Evolutionary conservation across 1,284 basidiomycete genomes (phyloP).

Genomic region (Crucibulum parvulum): DNA sequence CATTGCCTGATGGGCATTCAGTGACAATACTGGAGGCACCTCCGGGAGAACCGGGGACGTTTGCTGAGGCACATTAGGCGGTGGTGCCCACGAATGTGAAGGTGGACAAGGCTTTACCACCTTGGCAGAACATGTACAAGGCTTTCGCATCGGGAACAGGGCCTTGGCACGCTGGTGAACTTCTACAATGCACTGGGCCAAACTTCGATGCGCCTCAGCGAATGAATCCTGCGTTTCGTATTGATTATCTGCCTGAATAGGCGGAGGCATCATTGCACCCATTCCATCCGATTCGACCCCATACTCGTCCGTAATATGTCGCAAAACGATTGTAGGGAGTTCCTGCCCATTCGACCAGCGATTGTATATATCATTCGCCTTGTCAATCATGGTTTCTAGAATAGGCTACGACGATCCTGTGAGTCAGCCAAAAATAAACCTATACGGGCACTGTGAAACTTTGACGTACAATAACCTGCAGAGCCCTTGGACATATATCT

Average conservation of each 20-base stretch:
- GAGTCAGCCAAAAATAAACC: conserved; percentile 4
- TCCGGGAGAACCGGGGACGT: conserved; percentile 39
- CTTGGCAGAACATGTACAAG: conserved; percentile 43
- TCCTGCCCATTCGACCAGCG: conserved; percentile 51
- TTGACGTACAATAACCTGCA: conserved; percentile 48
- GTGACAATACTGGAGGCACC: conserved; percentile 13
- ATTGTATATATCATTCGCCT: conserved; percentile 50
- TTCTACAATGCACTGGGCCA: conserved; percentile 51
- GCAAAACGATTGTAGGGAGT: conserved; percentile 45
- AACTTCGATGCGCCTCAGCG: conserved; percentile 41
- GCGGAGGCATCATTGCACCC: too few species aligned
- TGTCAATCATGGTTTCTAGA: conserved; percentile 52
- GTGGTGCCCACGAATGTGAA: conserved; percentile 50
- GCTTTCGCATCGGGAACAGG: conserved; percentile 48
- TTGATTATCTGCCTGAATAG: too few species aligned
- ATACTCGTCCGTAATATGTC: conserved; percentile 42
- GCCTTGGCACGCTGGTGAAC: conserved; percentile 47
- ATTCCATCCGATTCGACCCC: conserved; percentile 14
- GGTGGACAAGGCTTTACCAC: conserved; percentile 41
- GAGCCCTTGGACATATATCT: conserved; percentile 47
- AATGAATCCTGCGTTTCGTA: conserved; percentile 39
- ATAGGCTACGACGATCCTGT: conserved; percentile 40
- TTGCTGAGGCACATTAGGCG: conserved; percentile 32
- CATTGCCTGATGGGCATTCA: background rate
- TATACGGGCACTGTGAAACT: background rate